These are phyloP conservation scores for Pachysandra terminalis DNA, from an alignment of 164 flowering plant genomes.

Conservation along the genomic window DNA sequence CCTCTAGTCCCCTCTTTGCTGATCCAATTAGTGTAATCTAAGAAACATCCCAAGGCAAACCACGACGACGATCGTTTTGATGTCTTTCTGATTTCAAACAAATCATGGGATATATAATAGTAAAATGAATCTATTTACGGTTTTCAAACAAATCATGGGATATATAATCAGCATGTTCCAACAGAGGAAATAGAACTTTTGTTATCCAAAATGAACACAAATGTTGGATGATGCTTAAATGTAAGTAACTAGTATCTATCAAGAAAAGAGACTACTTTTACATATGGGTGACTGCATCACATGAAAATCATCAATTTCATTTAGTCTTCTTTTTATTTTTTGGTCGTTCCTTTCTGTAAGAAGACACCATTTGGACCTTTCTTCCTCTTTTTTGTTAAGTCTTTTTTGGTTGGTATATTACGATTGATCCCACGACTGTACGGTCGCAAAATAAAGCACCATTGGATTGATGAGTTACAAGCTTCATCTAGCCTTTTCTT, in stretches of 20 bases:
- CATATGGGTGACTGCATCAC: not conserved
- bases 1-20: constrained; percentile 23
- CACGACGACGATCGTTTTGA: not conserved
- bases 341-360: not conserved
- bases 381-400: too few relatives aligned
- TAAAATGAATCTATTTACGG: constrained; percentile 1
- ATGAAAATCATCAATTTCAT: not conserved
- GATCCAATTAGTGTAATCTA: constrained; percentile 47
- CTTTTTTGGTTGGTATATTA: too few relatives aligned
- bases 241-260: not conserved
- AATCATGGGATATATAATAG: not conserved
- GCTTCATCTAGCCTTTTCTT: too few relatives aligned
- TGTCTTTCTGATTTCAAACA: not conserved
- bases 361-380: not conserved
- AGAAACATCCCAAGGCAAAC: not conserved
- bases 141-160: not conserved
- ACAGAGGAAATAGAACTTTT: not conserved
- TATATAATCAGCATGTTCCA: not conserved
- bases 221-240: not conserved
- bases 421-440: too few relatives aligned
- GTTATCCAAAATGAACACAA: not conserved
- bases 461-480: too few relatives aligned
- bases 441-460: too few relatives aligned
- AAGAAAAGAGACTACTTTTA: not conserved
- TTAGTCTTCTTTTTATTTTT: not conserved